Base-by-base conservation (phyloP, 371 early-diverging fungal genomes). In the Nematocida sp. region DNA sequence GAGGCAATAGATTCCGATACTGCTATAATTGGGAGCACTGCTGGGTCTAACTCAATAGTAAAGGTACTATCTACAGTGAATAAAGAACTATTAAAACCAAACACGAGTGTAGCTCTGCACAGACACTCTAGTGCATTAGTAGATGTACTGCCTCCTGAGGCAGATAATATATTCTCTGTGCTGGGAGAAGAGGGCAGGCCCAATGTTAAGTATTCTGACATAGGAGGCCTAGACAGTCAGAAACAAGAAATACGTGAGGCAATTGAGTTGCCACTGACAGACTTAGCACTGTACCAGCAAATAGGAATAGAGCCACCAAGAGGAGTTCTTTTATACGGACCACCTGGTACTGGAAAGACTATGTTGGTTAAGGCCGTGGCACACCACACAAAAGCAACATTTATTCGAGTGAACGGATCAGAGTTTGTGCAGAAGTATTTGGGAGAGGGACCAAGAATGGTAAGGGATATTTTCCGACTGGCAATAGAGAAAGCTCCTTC, bases 271-370 rank as follows among this genome's bases (percentile, higher is more conserved):
- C 99, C 99, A 2, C 85, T 99, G 61, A 91, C 93, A 81, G 94
- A 95, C 74, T 95, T 95, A 7, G 94, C 97, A 64, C 89, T 97
- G 42, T 98, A 97, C 76, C 93, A 94, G 2, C 89, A 90, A 33
- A 96, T 97, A n/a, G 90, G 95, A 74, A 95, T 95, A 85, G 95
- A 95, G 70, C 91, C 98, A 42, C 95, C 96, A 39, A 93, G 96
- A 55, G 96, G 95, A 4, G 91, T 94, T 23, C 88, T 96, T 33
- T 88, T 96, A 15, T 95, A 94, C 86, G 97, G 97, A 1, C 96
- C 97, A 66, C 98, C 99, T 3, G 99, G 99, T 20, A 98, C 98
- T 0, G 99, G 99, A 64, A 98, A 97, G 86, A 95, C 96, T 0
- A 88, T 95, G 82, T 89, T 99, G 13, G 99, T 97, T n/a, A 97